Evolutionary conservation across 371 early-diverging fungal genomes (phyloP), one percentile per base, ranked within the genome.

Genomic region (Batkoa obscura): DNA sequence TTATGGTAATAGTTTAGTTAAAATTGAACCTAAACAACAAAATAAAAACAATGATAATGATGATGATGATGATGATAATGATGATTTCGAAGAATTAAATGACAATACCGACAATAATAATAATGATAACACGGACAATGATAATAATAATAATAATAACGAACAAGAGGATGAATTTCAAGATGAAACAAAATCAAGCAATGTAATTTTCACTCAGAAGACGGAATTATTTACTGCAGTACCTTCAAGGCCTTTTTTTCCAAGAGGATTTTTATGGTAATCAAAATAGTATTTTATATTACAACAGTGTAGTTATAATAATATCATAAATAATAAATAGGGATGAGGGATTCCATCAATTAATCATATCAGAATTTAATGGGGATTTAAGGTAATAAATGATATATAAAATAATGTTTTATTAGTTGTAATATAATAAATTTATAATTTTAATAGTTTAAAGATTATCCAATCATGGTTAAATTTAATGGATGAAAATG

Each of bases 271-370:
- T 58, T 74, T 88, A 39, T 95, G 96, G 88, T 77, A 67, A 50
- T 39, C 17, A 3, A 31, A 47, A 2, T 23, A 51, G 39, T 32
- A 23, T 36, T 35, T 12, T 8, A 12, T 34, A n/a, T 15, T 43
- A 15, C n/a, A 35, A 33, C 17, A 38, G 5, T 46, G 15, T 23
- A 23, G 46, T 23, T 23, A 15, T 31, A 52, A 31, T 30, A 46
- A 43, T 38, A 38, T 50, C 15, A 23, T 23, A 31, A 31, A 9
- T 0, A 38, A 13, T 42, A 35, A 12, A 13, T 55, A 77, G 78
- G 88, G 96, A 95, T 63, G 91, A 91, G 67, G 96, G 96, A 0
- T 95, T 94, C 68, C 92, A 92, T 57, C 84, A 88, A 61, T 69
- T 85, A 1, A 58, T 95, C 13, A 72, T 95, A 55, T 83, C 86